These are phyloP conservation scores for Pythium aristosporum DNA, from an alignment of 352 stramenopile genomes.

Conservation along the genomic window DNA sequence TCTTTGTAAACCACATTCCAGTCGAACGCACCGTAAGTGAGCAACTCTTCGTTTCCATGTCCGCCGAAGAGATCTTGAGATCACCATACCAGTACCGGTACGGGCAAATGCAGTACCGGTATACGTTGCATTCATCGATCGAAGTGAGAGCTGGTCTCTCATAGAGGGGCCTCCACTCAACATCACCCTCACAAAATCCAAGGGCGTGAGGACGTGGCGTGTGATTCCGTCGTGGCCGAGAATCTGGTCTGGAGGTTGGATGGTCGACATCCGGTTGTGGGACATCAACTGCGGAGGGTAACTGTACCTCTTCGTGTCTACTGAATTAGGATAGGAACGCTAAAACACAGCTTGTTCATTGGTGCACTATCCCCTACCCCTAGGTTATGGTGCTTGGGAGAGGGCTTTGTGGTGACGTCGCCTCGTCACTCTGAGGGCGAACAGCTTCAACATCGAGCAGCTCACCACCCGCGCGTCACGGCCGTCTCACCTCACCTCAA, in stretches of 20 bases:
- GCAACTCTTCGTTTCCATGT: no score
- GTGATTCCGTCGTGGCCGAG: not conserved
- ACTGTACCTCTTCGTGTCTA: slow-evolving; percentile 1
- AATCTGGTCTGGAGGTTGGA: not conserved
- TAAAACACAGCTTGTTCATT: slow-evolving; percentile 1
- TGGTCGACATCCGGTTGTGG: not conserved
- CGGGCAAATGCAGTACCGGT: no score
- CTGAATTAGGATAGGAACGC: not conserved
- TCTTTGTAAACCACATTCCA: not conserved
- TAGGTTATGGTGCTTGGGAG: slow-evolving; percentile 1
- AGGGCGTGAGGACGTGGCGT: not conserved
- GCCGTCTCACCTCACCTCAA: not conserved
- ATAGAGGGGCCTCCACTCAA: no score
- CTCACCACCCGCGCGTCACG: slow-evolving; percentile 10
- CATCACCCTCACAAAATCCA: not conserved
- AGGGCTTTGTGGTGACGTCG: slow-evolving; percentile 10
- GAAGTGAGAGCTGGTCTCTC: no score
- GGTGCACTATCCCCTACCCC: slow-evolving; percentile 6
- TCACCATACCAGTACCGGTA: no score
- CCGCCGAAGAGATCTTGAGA: no score
- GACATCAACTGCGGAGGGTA: not conserved
- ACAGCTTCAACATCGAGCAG: slow-evolving; percentile 24
- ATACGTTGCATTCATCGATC: no score
- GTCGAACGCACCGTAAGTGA: not conserved
- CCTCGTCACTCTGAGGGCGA: slow-evolving; percentile 18